Conservation (phyloP, 148 eudicot species). For the Vaccinium macrocarpon region DNA sequence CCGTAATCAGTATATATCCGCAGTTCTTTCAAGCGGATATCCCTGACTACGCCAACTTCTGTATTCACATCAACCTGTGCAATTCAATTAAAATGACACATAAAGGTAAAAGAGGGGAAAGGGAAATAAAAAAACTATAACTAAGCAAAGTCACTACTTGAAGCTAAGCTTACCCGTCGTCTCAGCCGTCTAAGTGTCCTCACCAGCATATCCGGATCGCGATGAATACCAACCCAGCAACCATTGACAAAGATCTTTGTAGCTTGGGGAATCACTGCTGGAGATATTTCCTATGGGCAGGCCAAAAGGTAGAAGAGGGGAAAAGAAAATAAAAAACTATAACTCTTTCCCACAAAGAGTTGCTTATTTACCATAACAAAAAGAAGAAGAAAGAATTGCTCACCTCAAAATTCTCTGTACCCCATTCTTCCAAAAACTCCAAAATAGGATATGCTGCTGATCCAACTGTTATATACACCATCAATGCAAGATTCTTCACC, state of each 20-base stretch:
- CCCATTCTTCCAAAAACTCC: conserved; percentile 98
- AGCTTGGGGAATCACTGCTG: conserved; percentile 91
- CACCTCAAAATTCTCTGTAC: conserved; percentile 89
- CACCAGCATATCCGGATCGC: conserved; percentile 93
- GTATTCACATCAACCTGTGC: conserved; percentile 88
- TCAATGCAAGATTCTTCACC: conserved; percentile 93
- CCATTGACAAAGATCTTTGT: conserved; percentile 98
- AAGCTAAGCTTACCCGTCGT: conserved; percentile 62
- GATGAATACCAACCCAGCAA: conserved; percentile 98
- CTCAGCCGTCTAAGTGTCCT: conserved; percentile 76
- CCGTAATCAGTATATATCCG: conserved; percentile 97
- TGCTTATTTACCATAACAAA: not conserved
- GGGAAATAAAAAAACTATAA: not conserved
- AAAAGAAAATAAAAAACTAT: not conserved
- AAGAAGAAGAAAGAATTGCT: conserved; percentile 1
- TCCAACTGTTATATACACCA: conserved; percentile 95
- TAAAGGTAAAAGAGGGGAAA: no score
- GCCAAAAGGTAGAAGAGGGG: not conserved
- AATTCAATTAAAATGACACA: conserved; percentile 5
- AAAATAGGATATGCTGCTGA: conserved; percentile 96
- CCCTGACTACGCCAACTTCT: conserved; percentile 96
- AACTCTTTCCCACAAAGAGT: not conserved
- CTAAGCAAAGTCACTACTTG: not conserved
- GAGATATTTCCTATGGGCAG: conserved; percentile 65
- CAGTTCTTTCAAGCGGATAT: conserved; percentile 85